Percentiles rank a stretch among this genome's conserved stretches.
Conservation (phyloP, 176 grass and related monocot species). For the Urochloa ruziziensis region DNA sequence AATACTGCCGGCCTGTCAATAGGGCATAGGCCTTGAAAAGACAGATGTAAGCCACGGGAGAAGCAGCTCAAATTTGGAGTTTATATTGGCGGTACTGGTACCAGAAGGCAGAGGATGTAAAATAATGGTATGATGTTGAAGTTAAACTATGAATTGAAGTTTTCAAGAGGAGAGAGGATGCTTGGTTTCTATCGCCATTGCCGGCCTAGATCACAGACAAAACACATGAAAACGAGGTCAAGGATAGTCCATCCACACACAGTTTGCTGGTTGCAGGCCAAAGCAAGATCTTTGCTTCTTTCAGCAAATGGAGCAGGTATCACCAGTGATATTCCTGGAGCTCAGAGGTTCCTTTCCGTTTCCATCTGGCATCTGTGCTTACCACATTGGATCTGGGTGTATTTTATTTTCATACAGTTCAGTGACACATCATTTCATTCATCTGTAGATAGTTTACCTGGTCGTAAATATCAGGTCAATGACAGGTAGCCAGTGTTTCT, state of each 20-base stretch:
- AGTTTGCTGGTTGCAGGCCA: neutral
- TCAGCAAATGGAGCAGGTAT: constrained; percentile 25
- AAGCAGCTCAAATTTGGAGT: constrained; percentile 27
- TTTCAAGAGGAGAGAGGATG: constrained; percentile 2
- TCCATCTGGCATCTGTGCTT: constrained; percentile 6
- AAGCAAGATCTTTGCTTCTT: neutral
- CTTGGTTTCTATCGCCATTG: constrained; percentile 44
- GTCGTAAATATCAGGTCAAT: neutral
- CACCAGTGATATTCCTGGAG: neutral
- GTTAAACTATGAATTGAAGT: neutral
- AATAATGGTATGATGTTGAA: constrained; percentile 15
- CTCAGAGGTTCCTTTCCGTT: constrained; percentile 4
- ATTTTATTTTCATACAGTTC: neutral
- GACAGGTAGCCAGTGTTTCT: constrained; percentile 11
- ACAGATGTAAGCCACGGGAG: constrained; percentile 26
- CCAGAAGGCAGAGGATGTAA: neutral
- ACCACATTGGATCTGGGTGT: neutral
- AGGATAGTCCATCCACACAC: neutral
- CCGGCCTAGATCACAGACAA: constrained; percentile 31
- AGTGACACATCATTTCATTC: neutral
- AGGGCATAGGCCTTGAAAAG: neutral
- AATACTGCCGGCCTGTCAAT: constrained; percentile 26
- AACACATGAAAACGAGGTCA: neutral
- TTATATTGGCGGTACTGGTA: neutral
- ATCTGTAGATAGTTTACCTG: neutral